Percentiles rank a stretch among this genome's conserved stretches.
Evolutionary conservation across 2,329 filamentous ascomycete genomes (phyloP).

Genomic region (Monosporascus sp.): DNA sequence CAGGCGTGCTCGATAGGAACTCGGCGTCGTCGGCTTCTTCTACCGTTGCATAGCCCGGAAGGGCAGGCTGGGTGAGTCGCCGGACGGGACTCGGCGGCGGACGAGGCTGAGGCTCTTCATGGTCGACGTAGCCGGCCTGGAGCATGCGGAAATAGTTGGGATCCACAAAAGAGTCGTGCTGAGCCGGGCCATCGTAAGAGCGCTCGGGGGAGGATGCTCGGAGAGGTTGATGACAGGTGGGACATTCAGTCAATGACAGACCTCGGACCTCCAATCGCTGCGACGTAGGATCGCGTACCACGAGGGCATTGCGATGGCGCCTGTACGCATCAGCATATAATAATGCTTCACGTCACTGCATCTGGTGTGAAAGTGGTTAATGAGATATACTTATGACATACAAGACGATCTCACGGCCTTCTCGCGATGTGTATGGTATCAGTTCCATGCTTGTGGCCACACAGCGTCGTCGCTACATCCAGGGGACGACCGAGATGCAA

Average conservation of each 20-base stretch:
- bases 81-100: conserved; percentile 49
- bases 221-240: conserved; percentile 80
- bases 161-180: conserved; percentile 68
- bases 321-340: conserved; percentile 39
- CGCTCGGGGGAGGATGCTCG: conserved; percentile 44
- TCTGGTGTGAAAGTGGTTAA: neutral
- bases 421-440: conserved; percentile 68
- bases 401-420: conserved; percentile 76
- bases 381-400: conserved; percentile 40
- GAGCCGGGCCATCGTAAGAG: conserved; percentile 40
- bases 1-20: conserved; percentile 49
- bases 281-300: conserved; percentile 82
- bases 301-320: conserved; percentile 86
- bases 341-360: neutral
- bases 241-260: conserved; percentile 64
- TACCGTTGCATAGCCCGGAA: conserved; percentile 22
- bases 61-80: conserved; percentile 43
- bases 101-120: conserved; percentile 35
- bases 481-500: conserved; percentile 1
- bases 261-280: conserved; percentile 78
- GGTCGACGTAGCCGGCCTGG: conserved; percentile 45
- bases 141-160: conserved; percentile 96
- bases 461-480: conserved; percentile 1
- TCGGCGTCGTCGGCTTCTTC: conserved; percentile 34
- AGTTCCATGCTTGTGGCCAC: conserved; percentile 50